Evolutionary conservation across 1,284 basidiomycete species (phyloP), one percentile per base, ranked within the genome.

Genomic region (Anthracocystis walkeri): DNA sequence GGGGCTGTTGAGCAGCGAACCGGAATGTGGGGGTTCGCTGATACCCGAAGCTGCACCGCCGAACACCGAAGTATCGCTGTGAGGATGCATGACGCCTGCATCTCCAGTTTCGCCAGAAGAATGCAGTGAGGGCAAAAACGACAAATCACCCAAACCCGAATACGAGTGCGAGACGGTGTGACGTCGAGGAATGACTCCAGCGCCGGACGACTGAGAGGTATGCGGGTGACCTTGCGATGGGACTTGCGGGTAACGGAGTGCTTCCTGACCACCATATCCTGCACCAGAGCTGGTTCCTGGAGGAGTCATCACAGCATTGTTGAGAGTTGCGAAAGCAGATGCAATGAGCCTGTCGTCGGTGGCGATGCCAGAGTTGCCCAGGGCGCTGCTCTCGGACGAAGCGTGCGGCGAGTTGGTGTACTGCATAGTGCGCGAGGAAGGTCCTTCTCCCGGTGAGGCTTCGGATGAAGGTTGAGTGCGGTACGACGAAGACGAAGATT

Each of bases 321-420:
- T 77, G 58, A 73, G 63, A 0, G 69, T 77, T 7, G 69, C 74
- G 58, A 77, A 77, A 16, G 69, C 65, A 25, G 74, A 73, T 7
- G 74, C 74, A 16, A 72, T 72, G 25, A 77, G 58, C 14, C 68
- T 38, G 33, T 72, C 65, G 25, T 68, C 73, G 6, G 57, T 50
- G 7, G 61, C 53, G 25, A 57, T 25, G 25, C 59, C 42, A 25
- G 63, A 27, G 25, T 44, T 52, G 51, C 58, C 59, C 18, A 60
- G 20, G 8, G n/a, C 57, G 20, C 58, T 54, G 52, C 62, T 52
- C 29, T 68, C 61, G 4, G 62, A 62, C 4, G 60, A 64, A n/a
- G 63, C 50, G 40, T 65, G 61, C 8, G 65, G 65, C 23, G 65
- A 68, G 25, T 68, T 44, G 33, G 55, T 25, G 38, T 65, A 58